Evolutionary conservation across 805 yeast genomes (phyloP).

Genomic region (Metschnikowia aberdeeniae): DNA sequence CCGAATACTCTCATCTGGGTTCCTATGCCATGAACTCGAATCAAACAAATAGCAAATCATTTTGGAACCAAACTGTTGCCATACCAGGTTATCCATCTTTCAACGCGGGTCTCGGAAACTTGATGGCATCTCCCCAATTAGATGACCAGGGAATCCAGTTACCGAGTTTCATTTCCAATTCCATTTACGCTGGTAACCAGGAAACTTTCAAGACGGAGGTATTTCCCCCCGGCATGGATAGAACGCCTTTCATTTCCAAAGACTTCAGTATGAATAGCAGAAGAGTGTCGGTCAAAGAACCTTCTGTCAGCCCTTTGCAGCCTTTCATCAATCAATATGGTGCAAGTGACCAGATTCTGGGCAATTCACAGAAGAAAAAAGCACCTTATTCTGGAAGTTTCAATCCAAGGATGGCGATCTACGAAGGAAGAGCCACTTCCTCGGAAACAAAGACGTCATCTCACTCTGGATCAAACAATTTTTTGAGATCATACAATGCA

Average conservation of each 20-base stretch:
- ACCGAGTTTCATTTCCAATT: slow-evolving; percentile 17
- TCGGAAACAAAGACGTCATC: slow-evolving; percentile 10
- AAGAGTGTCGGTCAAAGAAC: slow-evolving; percentile 7
- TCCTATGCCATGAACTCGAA: background rate
- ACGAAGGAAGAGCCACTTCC: slow-evolving; percentile 10
- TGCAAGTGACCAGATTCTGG: slow-evolving; percentile 5
- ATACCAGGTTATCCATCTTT: background rate
- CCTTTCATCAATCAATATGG: slow-evolving; percentile 6
- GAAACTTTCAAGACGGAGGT: background rate
- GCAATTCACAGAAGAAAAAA: slow-evolving; percentile 8
- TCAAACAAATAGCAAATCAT: background rate
- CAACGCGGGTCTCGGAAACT: background rate
- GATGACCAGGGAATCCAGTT: slow-evolving; percentile 15
- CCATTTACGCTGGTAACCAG: slow-evolving; percentile 5
- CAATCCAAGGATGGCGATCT: slow-evolving; percentile 18
- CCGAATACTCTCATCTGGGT: background rate
- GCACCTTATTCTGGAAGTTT: slow-evolving; percentile 21
- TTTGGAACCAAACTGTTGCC: background rate
- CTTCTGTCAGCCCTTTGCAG: slow-evolving; percentile 5
- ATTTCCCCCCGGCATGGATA: background rate
- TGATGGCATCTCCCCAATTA: slow-evolving; percentile 8
- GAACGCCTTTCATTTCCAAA: slow-evolving; percentile 6
- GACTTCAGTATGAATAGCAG: slow-evolving; percentile 9
- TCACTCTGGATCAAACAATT: slow-evolving; percentile 2
- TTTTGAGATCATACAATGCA: background rate